A percentile compares a stretch with the other conserved stretches of the same genome.
phyloP scores from a whole-genome alignment of 805 yeast genomes.

The Metschnikowia cerradonensis region DNA sequence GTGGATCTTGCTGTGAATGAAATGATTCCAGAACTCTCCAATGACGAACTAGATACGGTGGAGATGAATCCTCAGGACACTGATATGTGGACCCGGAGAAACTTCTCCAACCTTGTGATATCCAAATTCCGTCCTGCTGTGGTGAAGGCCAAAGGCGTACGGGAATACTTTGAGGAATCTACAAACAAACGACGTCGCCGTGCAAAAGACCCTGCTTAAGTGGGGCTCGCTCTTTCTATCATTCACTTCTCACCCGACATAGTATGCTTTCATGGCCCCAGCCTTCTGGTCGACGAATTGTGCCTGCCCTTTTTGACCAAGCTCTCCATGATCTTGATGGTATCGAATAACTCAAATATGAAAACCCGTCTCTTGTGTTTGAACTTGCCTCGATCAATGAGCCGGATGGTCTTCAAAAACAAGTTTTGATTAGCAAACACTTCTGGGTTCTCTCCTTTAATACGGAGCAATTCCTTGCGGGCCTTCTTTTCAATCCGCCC shows the following conservation, averaged over 20 bases:
- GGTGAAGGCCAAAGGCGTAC: constrained; percentile 20
- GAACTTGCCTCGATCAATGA: constrained; percentile 56
- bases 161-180: constrained; percentile 15
- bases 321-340: constrained; percentile 48
- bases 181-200: constrained; percentile 3
- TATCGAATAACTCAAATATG: constrained; percentile 55
- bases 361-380: constrained; percentile 60
- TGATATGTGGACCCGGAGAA: constrained; percentile 37
- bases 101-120: constrained; percentile 31
- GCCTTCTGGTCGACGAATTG: constrained; percentile 7
- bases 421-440: constrained; percentile 54
- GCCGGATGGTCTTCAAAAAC: constrained; percentile 47
- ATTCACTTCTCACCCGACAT: neutral
- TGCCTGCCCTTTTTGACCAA: constrained; percentile 45
- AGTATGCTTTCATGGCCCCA: neutral
- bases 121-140: constrained; percentile 34
- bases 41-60: constrained; percentile 32
- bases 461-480: constrained; percentile 49
- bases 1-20: constrained; percentile 32
- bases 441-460: constrained; percentile 49
- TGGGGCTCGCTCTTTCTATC: neutral
- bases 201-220: constrained; percentile 2
- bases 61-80: constrained; percentile 40
- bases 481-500: constrained; percentile 50
- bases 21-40: constrained; percentile 32